Evolutionary conservation across 768 basidiomycete species (phyloP).

Genomic region (Sarcomyxa edulis): DNA sequence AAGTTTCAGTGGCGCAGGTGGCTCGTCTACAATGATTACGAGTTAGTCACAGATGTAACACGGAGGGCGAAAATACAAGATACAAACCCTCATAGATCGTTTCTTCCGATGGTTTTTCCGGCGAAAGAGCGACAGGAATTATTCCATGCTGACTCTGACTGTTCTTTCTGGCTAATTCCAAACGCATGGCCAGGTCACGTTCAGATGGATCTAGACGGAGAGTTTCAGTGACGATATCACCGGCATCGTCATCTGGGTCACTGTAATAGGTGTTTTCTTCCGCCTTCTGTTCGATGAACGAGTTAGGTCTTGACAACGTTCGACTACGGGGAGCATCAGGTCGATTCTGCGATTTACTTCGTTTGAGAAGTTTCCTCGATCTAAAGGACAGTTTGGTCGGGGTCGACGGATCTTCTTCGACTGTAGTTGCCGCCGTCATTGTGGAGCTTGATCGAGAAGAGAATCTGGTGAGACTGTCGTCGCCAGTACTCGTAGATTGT

Average conservation of each 20-base stretch:
- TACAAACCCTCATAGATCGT: constrained; percentile 75
- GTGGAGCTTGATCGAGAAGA: constrained; percentile 70
- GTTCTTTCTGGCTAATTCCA: constrained; percentile 82
- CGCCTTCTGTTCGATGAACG: constrained; percentile 16
- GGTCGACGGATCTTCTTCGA: constrained; percentile 59
- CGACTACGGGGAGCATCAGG: constrained; percentile 41
- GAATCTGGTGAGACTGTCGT: constrained; percentile 67
- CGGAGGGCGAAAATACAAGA: constrained; percentile 11
- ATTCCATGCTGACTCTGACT: constrained; percentile 69
- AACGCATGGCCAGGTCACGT: constrained; percentile 66
- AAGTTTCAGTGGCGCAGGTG: constrained; percentile 48
- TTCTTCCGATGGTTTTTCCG: constrained; percentile 49
- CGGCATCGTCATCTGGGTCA: constrained; percentile 49
- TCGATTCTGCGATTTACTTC: constrained; percentile 37
- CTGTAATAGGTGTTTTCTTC: constrained; percentile 33
- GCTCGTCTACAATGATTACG: constrained; percentile 43
- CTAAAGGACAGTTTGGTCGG: constrained; percentile 35
- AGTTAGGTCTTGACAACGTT: constrained; percentile 24
- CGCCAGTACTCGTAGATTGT: constrained; percentile 60
- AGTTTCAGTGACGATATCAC: constrained; percentile 31
- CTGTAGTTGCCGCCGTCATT: constrained; percentile 55
- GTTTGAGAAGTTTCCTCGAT: constrained; percentile 38
- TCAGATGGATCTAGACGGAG: constrained; percentile 60
- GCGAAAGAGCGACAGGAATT: constrained; percentile 26
- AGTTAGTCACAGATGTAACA: too few species aligned